Evolutionary conservation across 176 grass and related monocot species (phyloP).

Genomic region (Neostapfia colusana): DNA sequence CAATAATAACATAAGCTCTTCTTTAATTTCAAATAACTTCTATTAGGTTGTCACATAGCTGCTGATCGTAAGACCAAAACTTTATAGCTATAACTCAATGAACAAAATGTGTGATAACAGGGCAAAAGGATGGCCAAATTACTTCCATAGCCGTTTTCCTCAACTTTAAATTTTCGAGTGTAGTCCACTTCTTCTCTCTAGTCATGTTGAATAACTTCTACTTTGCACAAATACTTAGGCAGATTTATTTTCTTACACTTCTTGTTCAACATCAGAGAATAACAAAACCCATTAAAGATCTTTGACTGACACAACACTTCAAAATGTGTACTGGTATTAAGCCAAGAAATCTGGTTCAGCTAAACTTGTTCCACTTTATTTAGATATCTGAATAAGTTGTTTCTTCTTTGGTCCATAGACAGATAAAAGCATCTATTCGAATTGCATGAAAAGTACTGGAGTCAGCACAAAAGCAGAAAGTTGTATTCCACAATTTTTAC

Average conservation of each 20-base stretch:
- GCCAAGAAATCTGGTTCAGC: not conserved
- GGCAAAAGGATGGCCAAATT: no score
- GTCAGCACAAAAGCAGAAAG: not conserved
- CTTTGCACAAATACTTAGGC: slow-evolving; percentile 8
- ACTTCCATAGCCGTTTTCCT: not conserved
- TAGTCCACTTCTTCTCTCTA: not conserved
- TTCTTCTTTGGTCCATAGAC: not conserved
- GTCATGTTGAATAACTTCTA: slow-evolving; percentile 1
- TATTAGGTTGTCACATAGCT: slow-evolving; percentile 10
- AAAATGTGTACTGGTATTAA: slow-evolving; percentile 24
- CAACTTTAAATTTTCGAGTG: not conserved
- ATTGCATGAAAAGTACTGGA: not conserved
- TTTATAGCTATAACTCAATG: not conserved
- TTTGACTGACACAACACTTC: slow-evolving; percentile 2
- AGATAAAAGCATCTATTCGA: not conserved
- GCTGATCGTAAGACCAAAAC: not conserved
- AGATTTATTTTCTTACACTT: not conserved
- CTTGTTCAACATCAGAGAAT: slow-evolving; percentile 10
- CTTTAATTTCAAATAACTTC: not conserved
- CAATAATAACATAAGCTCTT: not conserved
- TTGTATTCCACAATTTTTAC: not conserved
- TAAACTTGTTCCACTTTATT: slow-evolving; percentile 32
- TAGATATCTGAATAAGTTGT: not conserved
- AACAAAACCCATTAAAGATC: slow-evolving; percentile 8
- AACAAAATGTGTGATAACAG: no score